Evolutionary conservation across 2,329 filamentous ascomycete species (phyloP).

Genomic region (Fusarium penzigii): DNA sequence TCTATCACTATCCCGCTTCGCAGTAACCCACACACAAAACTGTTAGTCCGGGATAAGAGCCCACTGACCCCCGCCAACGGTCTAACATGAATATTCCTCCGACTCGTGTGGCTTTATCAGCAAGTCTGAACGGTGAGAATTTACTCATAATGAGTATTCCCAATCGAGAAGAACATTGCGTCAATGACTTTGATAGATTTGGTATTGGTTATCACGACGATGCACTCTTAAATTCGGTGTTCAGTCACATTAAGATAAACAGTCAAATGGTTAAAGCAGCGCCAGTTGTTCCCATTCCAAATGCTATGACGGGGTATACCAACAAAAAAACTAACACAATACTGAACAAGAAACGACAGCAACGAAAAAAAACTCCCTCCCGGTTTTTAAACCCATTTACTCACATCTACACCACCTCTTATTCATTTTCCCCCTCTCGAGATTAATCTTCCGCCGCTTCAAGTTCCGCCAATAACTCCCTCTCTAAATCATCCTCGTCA

Average conservation of each 20-base stretch:
- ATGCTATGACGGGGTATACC: constrained; percentile 16
- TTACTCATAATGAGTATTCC: constrained; percentile 2
- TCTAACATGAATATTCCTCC: no score
- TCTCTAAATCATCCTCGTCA: constrained; percentile 61
- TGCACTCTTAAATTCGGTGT: background rate
- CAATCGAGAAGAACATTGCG: background rate
- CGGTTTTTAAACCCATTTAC: constrained; percentile 6
- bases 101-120: constrained; percentile 1
- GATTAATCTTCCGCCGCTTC: constrained; percentile 40
- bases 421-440: constrained; percentile 6
- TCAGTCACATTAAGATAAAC: background rate
- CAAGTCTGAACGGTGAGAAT: fast-evolving
- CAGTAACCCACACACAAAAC: fast-evolving
- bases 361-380: constrained; percentile 4
- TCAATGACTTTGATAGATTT: background rate
- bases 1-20: no score
- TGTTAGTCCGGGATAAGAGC: constrained; percentile 15
- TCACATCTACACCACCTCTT: constrained; percentile 9
- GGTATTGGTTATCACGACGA: no score
- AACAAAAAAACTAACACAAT: constrained; percentile 5
- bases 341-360: constrained; percentile 4
- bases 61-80: background rate
- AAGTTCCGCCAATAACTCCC: constrained; percentile 63
- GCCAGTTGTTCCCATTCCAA: constrained; percentile 2
- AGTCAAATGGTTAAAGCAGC: background rate